Evolutionary conservation across 2,329 filamentous ascomycete genomes (phyloP).

Genomic region (Pyrenochaeta sp.): DNA sequence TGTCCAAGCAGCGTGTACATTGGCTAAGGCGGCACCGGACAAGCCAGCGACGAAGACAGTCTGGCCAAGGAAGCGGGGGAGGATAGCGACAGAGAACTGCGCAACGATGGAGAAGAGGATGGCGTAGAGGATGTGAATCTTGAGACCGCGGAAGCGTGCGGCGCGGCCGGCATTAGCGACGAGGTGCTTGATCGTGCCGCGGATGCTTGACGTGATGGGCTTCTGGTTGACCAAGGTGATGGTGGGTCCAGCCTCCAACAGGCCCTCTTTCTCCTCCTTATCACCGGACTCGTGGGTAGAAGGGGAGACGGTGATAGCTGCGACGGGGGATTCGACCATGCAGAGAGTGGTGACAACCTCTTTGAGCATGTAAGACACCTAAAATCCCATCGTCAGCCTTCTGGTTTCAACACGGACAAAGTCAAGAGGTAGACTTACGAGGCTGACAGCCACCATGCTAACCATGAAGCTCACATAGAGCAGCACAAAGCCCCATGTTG

Average conservation of each 20-base stretch:
- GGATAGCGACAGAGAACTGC: constrained; percentile 55
- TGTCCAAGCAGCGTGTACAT: constrained; percentile 80
- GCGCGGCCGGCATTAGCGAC: constrained; percentile 68
- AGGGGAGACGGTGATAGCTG: constrained; percentile 59
- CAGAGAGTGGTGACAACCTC: constrained; percentile 68
- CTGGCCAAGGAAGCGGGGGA: constrained; percentile 55
- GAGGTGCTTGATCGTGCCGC: constrained; percentile 68
- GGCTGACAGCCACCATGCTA: constrained; percentile 53
- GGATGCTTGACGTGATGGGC: constrained; percentile 69
- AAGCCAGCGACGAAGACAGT: constrained; percentile 64
- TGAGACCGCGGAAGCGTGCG: constrained; percentile 74
- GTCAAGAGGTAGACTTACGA: constrained; percentile 43
- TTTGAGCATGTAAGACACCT: constrained; percentile 65
- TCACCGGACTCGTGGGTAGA: constrained; percentile 53
- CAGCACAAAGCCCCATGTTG: constrained; percentile 38
- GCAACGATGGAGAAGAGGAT: constrained; percentile 49
- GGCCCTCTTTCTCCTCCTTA: constrained; percentile 52
- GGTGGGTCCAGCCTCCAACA: constrained; percentile 51
- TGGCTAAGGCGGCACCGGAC: constrained; percentile 69
- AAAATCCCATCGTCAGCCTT: neutral
- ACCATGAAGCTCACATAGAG: constrained; percentile 48
- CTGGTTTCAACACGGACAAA: neutral
- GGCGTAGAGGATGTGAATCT: constrained; percentile 54
- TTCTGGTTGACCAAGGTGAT: constrained; percentile 58
- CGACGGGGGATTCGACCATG: constrained; percentile 69